Evolutionary conservation across 2,329 filamentous ascomycete species (phyloP).

Genomic region (Verticillium alfalfae): DNA sequence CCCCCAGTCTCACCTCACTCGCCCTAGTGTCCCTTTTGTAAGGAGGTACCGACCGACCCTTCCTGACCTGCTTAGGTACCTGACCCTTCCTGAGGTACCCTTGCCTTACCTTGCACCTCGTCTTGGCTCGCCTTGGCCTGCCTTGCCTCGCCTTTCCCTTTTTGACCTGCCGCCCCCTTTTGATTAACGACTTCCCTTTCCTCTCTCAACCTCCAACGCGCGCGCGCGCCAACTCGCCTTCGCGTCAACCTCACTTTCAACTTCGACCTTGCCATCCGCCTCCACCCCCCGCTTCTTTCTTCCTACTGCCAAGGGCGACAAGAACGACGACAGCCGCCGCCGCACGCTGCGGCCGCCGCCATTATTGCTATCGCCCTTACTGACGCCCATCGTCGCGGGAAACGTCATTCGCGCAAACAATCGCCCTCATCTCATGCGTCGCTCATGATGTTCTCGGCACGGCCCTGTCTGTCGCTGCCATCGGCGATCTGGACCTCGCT

Average conservation of each 20-base stretch:
- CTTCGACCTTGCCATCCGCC: neutral
- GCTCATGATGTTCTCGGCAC: neutral
- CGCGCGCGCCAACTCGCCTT: neutral
- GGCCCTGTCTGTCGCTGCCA: neutral
- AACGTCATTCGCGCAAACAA: neutral
- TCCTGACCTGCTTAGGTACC: too few relatives aligned
- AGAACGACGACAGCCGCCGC: too few relatives aligned
- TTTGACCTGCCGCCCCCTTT: neutral
- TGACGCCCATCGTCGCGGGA: neutral
- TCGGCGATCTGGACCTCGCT: constrained; percentile 1
- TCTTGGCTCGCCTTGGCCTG: neutral
- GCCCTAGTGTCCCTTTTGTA: neutral
- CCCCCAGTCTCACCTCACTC: neutral
- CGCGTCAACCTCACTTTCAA: neutral
- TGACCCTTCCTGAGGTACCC: too few relatives aligned
- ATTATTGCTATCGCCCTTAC: neutral
- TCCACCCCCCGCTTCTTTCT: neutral
- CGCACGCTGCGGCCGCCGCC: too few relatives aligned
- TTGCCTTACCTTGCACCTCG: too few relatives aligned
- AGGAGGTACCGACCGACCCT: too few relatives aligned
- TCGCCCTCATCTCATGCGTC: neutral
- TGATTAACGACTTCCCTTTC: neutral
- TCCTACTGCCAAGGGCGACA: neutral
- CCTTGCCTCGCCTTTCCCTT: neutral
- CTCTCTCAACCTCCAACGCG: neutral